A percentile compares a stretch with the other conserved stretches of the same genome.
Conservation (phyloP, 768 basidiomycete genomes). For the Rhodosporidiobolus sp. region DNA sequence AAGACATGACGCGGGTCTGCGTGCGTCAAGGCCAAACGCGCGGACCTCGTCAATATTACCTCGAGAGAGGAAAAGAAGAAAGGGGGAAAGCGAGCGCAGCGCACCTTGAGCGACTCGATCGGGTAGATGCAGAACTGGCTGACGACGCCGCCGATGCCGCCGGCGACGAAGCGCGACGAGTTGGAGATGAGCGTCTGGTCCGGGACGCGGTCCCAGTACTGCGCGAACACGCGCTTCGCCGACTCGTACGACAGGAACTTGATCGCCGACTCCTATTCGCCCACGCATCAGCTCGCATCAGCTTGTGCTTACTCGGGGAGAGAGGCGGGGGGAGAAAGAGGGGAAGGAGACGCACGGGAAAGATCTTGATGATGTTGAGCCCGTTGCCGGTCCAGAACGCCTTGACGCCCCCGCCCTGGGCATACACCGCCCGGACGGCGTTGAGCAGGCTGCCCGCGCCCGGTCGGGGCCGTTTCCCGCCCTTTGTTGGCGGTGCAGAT, state of each 20-base stretch:
- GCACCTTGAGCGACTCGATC: constrained; percentile 88
- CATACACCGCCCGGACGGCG: constrained; percentile 77
- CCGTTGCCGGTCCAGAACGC: constrained; percentile 96
- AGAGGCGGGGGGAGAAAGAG: not conserved
- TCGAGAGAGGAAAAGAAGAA: not conserved
- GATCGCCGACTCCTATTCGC: constrained; percentile 77
- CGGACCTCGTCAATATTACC: not conserved
- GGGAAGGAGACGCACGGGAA: constrained; percentile 56
- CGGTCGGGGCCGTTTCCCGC: constrained; percentile 54
- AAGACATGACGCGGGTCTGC: constrained; percentile 95
- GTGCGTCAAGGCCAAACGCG: not conserved
- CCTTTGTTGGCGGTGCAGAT: constrained; percentile 53
- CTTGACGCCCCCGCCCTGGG: constrained; percentile 73
- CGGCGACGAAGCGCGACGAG: constrained; percentile 85
- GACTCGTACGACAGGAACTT: constrained; percentile 96
- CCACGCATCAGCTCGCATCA: constrained; percentile 19
- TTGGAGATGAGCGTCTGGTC: constrained; percentile 86
- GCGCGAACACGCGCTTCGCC: constrained; percentile 89
- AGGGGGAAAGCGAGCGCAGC: not conserved
- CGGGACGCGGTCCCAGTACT: constrained; percentile 84
- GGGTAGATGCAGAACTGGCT: constrained; percentile 95
- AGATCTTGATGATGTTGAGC: constrained; percentile 89
- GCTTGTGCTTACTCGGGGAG: not conserved
- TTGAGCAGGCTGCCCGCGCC: constrained; percentile 58
- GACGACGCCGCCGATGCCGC: constrained; percentile 90